These are phyloP conservation scores for Talaromyces nanjingensis DNA, from an alignment of 495 filamentous ascomycete species.

Conservation along the genomic window DNA sequence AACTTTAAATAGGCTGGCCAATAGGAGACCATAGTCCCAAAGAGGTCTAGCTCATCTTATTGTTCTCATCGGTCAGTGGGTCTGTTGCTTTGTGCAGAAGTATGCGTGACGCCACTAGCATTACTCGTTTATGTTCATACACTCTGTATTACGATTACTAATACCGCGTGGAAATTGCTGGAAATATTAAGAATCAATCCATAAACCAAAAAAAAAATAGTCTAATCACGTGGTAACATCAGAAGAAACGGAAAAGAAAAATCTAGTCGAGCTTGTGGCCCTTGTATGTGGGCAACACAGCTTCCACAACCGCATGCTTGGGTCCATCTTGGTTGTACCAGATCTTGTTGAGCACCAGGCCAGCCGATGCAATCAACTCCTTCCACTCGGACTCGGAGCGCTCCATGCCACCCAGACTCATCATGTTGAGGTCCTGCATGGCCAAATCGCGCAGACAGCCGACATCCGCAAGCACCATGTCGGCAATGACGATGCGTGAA, in stretches of 20 bases:
- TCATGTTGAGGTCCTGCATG: not conserved
- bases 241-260: not conserved
- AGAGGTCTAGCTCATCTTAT: not conserved
- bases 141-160: not conserved
- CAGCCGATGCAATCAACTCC: not conserved
- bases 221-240: not conserved
- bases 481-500: not conserved
- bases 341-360: not conserved
- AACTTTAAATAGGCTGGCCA: not conserved
- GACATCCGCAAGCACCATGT: not conserved
- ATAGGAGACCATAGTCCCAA: constrained; percentile 3
- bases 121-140: not conserved
- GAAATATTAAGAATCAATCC: not conserved
- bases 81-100: not conserved
- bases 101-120: not conserved
- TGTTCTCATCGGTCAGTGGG: not conserved
- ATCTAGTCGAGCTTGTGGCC: not conserved
- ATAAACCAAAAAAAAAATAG: not conserved
- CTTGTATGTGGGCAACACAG: not conserved
- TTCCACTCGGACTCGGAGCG: not conserved
- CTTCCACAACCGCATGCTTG: not conserved
- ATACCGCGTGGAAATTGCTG: not conserved
- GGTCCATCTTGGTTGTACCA: not conserved
- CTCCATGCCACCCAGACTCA: not conserved
- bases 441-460: not conserved